Base-by-base conservation (phyloP, 1,139 yeast genomes). In the Pichia sp. region DNA sequence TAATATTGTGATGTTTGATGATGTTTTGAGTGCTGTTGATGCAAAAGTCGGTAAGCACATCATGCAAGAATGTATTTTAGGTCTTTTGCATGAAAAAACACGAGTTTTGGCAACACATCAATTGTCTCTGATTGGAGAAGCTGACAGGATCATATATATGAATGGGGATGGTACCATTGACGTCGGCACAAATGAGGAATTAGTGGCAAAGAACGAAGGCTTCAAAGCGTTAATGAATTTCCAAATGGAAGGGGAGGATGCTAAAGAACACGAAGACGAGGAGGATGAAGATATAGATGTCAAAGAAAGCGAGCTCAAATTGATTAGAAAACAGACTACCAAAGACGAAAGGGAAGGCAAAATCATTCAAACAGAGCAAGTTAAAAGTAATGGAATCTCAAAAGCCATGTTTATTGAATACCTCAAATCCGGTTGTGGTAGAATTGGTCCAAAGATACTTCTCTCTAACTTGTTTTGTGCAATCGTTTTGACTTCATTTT, bases 21-120 rank as follows among this genome's bases (percentile, higher is more conserved):
- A 89, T 67, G 93, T 88, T 12, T 72, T 89, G 52, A 82, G 90
- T 70, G 96, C 96, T 4, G 96, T 89, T n/a, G 96, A 89, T 72
- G 87, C 96, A 12, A 82, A 87, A 64, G 96, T 88, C 23, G 96
- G 96, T 42, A 83, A 81, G 60, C 86, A 83, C 62, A 87, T 89
- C 48, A 79, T 88, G 74, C 83, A 83, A 50, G 68, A 78, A 18
- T 87, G 95, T 67, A 66, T 88, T 44, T 55, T 76, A 57, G 89
- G 85, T 0, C 61, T 79, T 46, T 65, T 88, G 58, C 68, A 69
- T 47, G 70, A 72, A 18, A 82, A 79, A 62, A 89, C 96, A 0
- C 75, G 95, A 60, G 65, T 89, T 19, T 73, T 89, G 62, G 96
- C 95, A 0, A 89, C 96, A 0, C 96, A 88, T 68, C 96, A 88